Evolutionary conservation across 129 eudicot species (phyloP), one percentile per base, ranked within the genome.

Genomic region (Escallonia rubra): DNA sequence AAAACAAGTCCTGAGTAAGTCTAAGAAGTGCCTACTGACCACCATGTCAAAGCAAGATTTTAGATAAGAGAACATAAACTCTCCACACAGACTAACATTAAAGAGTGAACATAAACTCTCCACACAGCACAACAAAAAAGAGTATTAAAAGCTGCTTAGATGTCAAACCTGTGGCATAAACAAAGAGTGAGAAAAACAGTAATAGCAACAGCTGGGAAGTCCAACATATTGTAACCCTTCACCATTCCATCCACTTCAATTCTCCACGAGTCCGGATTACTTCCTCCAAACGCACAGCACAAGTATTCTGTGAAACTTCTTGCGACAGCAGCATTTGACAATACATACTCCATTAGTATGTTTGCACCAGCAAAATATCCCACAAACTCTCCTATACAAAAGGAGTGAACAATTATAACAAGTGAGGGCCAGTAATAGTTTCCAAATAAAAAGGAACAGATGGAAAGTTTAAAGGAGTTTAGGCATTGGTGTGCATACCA

Each of bases 241-340:
- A 76, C 45, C 46, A 88, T 70, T 8, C 91, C 91, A 72, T 80
- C 61, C 23, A 88, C 89, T 71, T 85, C 83, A 59, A 88, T 58
- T 64, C 96, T 76, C 96, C 91, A 85, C 2, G 80, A 73, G 71
- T 82, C 85, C 4, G 91, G 83, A 45, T 85, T 81, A 68, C 72
- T 80, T 66, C 53, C 82, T 69, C 96, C 96, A 46, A 85, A 82
- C n/a, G 86, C 80, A 48, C 77, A 71, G 49, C 89, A 74, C 44
- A 88, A 23, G 65, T 88, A 88, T 57, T 85, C 96, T n/a, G 96
- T 88, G 63, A 88, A 88, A 76, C 86, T 85, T 80, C 96, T 85
- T 16, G 96, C 80, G 41, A 88, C 82, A 6, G 91, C 96, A 41
- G 96, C 96, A 78, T 88, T 88, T 6, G 96, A 88, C 40, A 88